Percentiles rank a stretch among this genome's conserved stretches.
These are phyloP conservation scores for Balamuthia mandrillaris DNA, from an alignment of 208 protist genomes.

Conservation along the genomic window DNA sequence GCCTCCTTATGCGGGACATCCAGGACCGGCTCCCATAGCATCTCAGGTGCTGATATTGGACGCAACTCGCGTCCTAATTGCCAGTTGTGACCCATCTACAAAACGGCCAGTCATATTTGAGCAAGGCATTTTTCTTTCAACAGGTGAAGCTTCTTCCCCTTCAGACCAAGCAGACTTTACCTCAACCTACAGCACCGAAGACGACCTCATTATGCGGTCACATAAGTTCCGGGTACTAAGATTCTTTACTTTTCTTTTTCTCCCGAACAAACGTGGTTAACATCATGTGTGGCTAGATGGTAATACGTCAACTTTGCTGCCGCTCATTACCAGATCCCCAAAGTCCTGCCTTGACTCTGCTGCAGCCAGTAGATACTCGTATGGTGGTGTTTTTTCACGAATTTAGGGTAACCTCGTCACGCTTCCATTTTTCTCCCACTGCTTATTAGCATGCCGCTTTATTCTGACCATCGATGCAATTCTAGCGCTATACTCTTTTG, in stretches of 20 bases:
- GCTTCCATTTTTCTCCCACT: not conserved
- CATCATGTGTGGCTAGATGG: not conserved
- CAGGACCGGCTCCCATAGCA: not conserved
- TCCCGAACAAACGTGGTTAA: too few species aligned
- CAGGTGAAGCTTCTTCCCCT: not conserved
- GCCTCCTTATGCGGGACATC: slow-evolving; percentile 2
- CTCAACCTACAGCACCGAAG: not conserved
- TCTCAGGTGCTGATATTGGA: not conserved
- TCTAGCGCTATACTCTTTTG: not conserved
- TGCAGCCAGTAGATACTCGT: not conserved
- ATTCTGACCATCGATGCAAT: not conserved
- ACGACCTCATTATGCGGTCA: slow-evolving; percentile 1
- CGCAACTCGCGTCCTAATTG: not conserved
- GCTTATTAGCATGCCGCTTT: not conserved
- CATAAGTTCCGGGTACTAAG: slow-evolving; percentile 17
- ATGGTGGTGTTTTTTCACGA: slow-evolving; percentile 2
- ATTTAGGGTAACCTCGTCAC: not conserved
- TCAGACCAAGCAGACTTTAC: slow-evolving; percentile 3
- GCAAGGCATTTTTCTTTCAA: not conserved
- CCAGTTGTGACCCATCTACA: slow-evolving; percentile 10
- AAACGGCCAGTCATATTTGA: not conserved
- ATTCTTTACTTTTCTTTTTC: not conserved
- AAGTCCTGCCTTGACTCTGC: not conserved
- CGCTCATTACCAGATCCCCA: not conserved
- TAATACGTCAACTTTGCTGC: not conserved